Evolutionary conservation across 2,329 filamentous ascomycete genomes (phyloP), one percentile per base, ranked within the genome.

Genomic region (Podosphaera leucotricha): DNA sequence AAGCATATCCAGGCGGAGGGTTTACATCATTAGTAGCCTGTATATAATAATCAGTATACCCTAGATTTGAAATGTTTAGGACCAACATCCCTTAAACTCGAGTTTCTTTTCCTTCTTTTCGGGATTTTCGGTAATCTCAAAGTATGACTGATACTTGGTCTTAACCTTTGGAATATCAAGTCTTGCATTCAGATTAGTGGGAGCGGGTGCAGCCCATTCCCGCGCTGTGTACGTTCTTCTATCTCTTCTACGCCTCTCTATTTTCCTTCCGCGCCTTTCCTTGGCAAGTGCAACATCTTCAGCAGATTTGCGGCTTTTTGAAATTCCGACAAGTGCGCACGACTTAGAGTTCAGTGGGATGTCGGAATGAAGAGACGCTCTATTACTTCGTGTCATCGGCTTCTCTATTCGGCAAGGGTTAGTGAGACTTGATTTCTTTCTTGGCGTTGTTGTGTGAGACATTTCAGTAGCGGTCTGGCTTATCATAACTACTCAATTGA

Each of bases 101-200:
- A 78, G 64, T 54, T 72, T 77, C 60, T 71, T 71, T 57, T 54
- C 48, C 44, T 74, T 77, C 55, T 69, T 72, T 50, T 77, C 68
- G 46, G 66, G 66, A 53, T 78, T 78, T 53, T 77, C 69, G 47
- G 75, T 68, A 48, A 75, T 66, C 57, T 78, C 73, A 53, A 73
- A 75, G 54, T 74, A 76, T 13, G 70, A 67, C 50, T 71, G 67
- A 56, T 78, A 70, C 54, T 73, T 59, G 18, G 53, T 70, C 54
- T 71, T 57, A 18, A 55, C 46, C 44, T 52, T 57, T 13, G 57
- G 56, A 24, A 51, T 42, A 40, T 55, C 53, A 40, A 58, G 46
- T 43, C 51, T 56, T n/a, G 53, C 57, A 30, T 55, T 50, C 8
- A 59, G 49, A 43, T 55, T 54, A 7, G 54, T 41, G 8, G 55